Conservation (phyloP, 2,329 filamentous ascomycete species). For the Colletotrichum australisinense region DNA sequence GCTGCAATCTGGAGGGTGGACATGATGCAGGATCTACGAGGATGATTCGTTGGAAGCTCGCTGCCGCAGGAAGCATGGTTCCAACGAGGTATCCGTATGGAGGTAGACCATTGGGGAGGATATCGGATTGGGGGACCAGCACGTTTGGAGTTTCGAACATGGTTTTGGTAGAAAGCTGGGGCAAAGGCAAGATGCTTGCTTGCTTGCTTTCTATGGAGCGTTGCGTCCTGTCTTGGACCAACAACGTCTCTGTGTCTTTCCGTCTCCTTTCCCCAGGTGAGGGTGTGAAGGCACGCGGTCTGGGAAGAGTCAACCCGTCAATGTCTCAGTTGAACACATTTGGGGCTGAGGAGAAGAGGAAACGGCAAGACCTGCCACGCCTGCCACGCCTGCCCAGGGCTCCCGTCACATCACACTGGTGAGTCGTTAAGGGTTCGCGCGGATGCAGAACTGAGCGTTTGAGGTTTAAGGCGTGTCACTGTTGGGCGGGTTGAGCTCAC, state of each 20-base stretch:
- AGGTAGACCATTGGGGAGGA: background rate
- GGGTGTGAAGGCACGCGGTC: background rate
- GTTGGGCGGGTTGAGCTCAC: too few species aligned
- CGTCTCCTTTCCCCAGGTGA: background rate
- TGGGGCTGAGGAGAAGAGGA: background rate
- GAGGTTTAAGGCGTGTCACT: background rate
- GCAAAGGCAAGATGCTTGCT: background rate
- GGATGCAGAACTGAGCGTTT: background rate
- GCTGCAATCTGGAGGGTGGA: background rate
- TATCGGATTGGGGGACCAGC: background rate
- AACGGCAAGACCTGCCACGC: background rate
- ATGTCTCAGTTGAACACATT: background rate
- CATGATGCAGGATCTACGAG: slow-evolving; percentile 4
- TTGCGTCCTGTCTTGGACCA: background rate
- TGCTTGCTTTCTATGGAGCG: background rate
- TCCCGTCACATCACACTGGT: background rate
- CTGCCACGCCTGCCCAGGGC: background rate
- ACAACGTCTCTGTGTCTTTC: too few species aligned
- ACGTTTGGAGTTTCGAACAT: slow-evolving; percentile 1
- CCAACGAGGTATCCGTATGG: background rate
- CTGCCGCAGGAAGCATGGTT: background rate
- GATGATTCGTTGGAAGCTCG: slow-evolving; percentile 11
- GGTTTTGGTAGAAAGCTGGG: background rate
- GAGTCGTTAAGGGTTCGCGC: background rate
- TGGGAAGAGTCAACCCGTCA: slow-evolving; percentile 13